phyloP scores from a whole-genome alignment of 768 basidiomycete genomes.

The Pleurotus pulmonarius region DNA sequence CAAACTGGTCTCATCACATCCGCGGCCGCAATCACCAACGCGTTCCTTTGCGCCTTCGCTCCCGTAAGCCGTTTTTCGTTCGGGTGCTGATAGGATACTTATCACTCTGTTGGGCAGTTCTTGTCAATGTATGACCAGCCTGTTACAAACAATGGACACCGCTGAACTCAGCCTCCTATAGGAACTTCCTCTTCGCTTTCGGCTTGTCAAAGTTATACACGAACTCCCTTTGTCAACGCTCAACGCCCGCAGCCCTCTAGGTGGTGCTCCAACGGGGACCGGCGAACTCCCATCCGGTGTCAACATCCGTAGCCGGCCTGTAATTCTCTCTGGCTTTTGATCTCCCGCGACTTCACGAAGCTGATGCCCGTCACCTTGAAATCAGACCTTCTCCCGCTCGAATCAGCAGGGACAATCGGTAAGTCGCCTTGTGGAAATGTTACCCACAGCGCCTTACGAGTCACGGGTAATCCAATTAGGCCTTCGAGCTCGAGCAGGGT shows the following conservation, averaged over 20 bases:
- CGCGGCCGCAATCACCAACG: constrained; percentile 11
- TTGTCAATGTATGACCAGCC: constrained; percentile 35
- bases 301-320: not conserved
- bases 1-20: constrained; percentile 29
- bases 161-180: constrained; percentile 26
- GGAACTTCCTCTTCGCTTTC: constrained; percentile 49
- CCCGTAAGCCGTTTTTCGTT: not conserved
- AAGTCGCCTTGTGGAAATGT: not conserved
- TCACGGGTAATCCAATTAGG: not conserved
- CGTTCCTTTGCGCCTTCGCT: not conserved
- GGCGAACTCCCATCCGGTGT: not conserved
- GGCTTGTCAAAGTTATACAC: constrained; percentile 44
- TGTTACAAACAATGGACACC: constrained; percentile 33
- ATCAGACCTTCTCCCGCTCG: not conserved
- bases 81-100: constrained; percentile 27
- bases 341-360: not conserved
- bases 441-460: not conserved
- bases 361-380: too few relatives aligned
- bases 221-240: constrained; percentile 47
- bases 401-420: not conserved
- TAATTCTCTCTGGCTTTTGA: not conserved
- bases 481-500: not conserved
- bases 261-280: not conserved
- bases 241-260: constrained; percentile 31
- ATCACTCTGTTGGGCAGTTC: constrained; percentile 38